Evolutionary conservation across 257 asterid species (phyloP), one percentile per base, ranked within the genome.

Genomic region (Eustoma russellianum): DNA sequence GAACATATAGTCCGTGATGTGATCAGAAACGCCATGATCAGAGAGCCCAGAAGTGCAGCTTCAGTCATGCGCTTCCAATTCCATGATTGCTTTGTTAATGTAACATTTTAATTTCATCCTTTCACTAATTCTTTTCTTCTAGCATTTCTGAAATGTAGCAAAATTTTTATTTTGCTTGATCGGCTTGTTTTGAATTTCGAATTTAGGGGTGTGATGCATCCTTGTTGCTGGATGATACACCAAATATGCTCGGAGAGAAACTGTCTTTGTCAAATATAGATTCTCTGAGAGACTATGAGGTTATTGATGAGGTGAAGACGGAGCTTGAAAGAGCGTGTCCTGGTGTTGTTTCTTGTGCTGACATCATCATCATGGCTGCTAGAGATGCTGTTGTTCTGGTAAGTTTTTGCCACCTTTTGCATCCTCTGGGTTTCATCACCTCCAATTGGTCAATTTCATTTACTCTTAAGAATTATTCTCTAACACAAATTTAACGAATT

Each of bases 31-130:
- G 80, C 93, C 68, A 85, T 87, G 94, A 74, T 44, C 9, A 72
- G 74, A 65, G 98, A 91, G 41, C 60, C 72, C 3, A 70, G 98
- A 58, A 76, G 71, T 33, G 83, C 67, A 13, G 97, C 97, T 55
- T 91, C 98, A 1, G 94, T 87, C 17, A 87, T 91, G 98, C 91
- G 98, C 17, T 64, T 91, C 46, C 98, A 91, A 57, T 91, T 91
- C 70, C 98, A 91, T 55, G 98, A 91, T 58, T 91, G 98, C 74
- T 73, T 91, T 5, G 97, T 91, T 15, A 91, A 87, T 58, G 98
- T 91, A 82, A 79, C 2, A 2, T 6, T 9, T 15, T 28, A 9
- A 24, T 24, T 24, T 9, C 33, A 53, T 44, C 33, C 10, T 0
- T 50, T 56, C 0, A 3, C 8, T 18, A 9, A 9, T 1, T 0